These are phyloP conservation scores for Haplosporangium gracile DNA, from an alignment of 192 early-diverging fungal genomes.

Conservation along the genomic window DNA sequence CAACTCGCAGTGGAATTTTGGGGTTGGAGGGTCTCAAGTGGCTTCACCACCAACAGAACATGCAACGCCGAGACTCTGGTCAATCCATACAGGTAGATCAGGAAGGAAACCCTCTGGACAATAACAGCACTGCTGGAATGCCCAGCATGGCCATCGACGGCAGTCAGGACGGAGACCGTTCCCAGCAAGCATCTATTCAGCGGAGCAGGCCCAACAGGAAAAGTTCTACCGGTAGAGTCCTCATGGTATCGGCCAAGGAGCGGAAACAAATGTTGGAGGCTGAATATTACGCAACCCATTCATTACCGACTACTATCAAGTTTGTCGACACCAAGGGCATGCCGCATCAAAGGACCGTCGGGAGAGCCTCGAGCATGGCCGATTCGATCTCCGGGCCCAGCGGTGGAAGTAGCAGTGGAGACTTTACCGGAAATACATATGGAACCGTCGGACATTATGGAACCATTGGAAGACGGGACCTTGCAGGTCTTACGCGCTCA, in stretches of 20 bases:
- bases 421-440: conserved; percentile 7
- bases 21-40: conserved; percentile 50
- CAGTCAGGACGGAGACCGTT: conserved; percentile 7
- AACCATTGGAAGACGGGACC: conserved; percentile 18
- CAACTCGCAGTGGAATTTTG: conserved; percentile 33
- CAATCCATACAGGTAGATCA: not conserved
- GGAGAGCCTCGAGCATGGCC: not conserved
- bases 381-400: not conserved
- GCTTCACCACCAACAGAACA: conserved; percentile 28
- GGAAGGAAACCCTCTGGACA: conserved; percentile 20
- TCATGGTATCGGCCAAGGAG: conserved; percentile 48
- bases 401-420: not conserved
- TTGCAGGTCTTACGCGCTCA: not conserved
- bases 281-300: conserved; percentile 44
- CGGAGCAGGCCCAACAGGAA: conserved; percentile 12
- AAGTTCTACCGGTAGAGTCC: conserved; percentile 15
- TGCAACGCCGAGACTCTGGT: conserved; percentile 11
- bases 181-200: conserved; percentile 21
- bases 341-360: conserved; percentile 31
- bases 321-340: conserved; percentile 45
- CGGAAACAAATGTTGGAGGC: conserved; percentile 53
- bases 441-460: conserved; percentile 38
- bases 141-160: not conserved
- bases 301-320: conserved; percentile 33
- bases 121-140: not conserved